A percentile compares a stretch with the other conserved stretches of the same genome.
Evolutionary conservation across 139 green algal genomes (phyloP).

Genomic region (Trebouxia sp.): DNA sequence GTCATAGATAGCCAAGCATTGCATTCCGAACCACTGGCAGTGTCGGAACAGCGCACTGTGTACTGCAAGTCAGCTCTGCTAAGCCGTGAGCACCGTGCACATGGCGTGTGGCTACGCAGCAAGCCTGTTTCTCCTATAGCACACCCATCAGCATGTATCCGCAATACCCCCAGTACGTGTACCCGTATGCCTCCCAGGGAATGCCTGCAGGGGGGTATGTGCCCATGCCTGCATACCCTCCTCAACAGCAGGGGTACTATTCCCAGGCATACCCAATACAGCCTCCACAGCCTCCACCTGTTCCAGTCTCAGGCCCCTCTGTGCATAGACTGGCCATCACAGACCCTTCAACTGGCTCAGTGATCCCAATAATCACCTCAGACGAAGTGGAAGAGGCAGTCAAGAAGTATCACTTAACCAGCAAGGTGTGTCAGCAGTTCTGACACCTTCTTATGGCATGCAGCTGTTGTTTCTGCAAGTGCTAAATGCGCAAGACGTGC

Average conservation of each 20-base stretch:
- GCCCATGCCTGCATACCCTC: not conserved
- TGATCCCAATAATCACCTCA: not conserved
- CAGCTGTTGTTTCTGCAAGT: not conserved
- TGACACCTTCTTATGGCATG: not conserved
- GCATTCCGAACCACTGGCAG: too few species aligned
- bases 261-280: not conserved
- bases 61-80: too few species aligned
- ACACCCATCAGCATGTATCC: constrained; percentile 6
- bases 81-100: too few species aligned
- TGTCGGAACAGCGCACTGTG: too few species aligned
- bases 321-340: not conserved
- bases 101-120: too few species aligned
- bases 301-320: not conserved
- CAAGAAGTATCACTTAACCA: not conserved
- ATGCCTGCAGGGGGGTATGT: not conserved
- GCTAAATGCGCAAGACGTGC: too few species aligned
- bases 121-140: too few species aligned
- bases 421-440: constrained; percentile 5
- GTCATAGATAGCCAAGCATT: too few species aligned
- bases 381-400: not conserved
- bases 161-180: not conserved
- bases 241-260: constrained; percentile 9
- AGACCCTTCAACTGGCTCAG: not conserved
- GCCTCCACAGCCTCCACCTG: not conserved
- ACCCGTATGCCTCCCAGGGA: not conserved